Evolutionary conservation across 73 alveolate species (phyloP).

Genomic region (Paramecium octaurelia): DNA sequence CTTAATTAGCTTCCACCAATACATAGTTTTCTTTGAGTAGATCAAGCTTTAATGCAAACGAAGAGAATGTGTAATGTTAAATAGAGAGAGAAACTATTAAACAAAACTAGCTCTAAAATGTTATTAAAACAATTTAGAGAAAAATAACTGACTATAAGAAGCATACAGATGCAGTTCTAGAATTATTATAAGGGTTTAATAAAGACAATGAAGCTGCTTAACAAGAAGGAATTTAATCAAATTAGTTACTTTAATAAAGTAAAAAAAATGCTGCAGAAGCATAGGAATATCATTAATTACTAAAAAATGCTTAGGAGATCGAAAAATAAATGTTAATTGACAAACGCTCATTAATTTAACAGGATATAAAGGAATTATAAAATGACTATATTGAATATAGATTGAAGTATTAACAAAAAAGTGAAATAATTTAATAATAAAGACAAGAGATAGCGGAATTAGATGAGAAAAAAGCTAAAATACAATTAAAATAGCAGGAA

Average conservation of each 20-base stretch:
- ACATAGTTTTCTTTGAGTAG: not conserved
- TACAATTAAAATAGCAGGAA: not conserved
- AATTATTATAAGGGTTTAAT: not conserved
- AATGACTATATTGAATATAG: not conserved
- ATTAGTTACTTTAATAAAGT: not conserved
- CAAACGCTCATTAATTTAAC: not conserved
- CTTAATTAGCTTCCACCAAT: not conserved
- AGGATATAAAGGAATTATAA: not conserved
- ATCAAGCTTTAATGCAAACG: not conserved
- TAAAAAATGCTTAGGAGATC: not conserved
- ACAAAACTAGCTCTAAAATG: not conserved
- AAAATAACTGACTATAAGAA: not conserved
- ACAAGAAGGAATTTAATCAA: not conserved
- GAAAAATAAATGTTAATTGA: not conserved
- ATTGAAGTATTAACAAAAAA: not conserved
- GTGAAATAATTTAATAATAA: not conserved
- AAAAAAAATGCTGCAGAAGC: not conserved
- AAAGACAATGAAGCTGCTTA: not conserved
- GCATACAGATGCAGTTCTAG: not conserved
- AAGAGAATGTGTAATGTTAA: not conserved
- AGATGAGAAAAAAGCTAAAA: not conserved
- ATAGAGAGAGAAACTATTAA: not conserved
- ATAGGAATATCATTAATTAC: not conserved
- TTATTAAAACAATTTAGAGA: not conserved
- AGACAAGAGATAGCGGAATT: not conserved